These are phyloP conservation scores for Karstenula rhodostoma DNA, from an alignment of 2,329 filamentous ascomycete genomes.

Conservation along the genomic window DNA sequence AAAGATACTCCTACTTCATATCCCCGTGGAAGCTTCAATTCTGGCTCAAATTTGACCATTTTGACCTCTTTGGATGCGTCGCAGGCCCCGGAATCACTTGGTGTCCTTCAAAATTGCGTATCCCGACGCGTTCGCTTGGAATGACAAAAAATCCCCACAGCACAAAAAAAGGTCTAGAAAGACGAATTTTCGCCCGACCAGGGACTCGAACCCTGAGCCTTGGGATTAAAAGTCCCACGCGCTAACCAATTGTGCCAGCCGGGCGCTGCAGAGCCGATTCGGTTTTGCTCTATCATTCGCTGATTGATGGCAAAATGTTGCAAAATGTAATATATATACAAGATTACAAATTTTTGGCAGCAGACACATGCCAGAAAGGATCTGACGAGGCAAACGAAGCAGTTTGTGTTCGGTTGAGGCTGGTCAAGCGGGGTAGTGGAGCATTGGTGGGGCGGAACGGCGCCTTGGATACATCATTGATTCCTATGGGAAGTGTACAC, in stretches of 20 bases:
- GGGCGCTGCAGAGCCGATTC: not conserved
- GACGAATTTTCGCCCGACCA: conserved; percentile 5
- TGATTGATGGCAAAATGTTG: not conserved
- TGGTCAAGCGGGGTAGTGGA: not conserved
- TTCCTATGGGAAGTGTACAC: not conserved
- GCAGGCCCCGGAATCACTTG: too few relatives aligned
- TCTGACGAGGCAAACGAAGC: too few relatives aligned
- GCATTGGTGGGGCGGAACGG: not conserved
- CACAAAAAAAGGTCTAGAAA: not conserved
- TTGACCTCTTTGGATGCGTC: too few relatives aligned
- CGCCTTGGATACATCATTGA: not conserved
- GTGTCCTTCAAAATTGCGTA: too few relatives aligned
- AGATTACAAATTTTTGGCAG: too few relatives aligned
- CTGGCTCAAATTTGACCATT: too few relatives aligned
- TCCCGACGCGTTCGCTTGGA: too few relatives aligned
- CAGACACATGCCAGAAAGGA: too few relatives aligned
- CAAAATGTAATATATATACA: not conserved
- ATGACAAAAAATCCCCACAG: too few relatives aligned
- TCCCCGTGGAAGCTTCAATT: too few relatives aligned
- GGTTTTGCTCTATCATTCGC: not conserved
- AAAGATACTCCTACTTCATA: too few relatives aligned
- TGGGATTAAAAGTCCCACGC: conserved; percentile 15
- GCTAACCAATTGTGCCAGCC: conserved; percentile 15
- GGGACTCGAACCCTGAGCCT: conserved; percentile 15
- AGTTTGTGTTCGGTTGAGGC: not conserved